Base-by-base conservation (phyloP, 257 asterid species). In the Echium plantagineum region DNA sequence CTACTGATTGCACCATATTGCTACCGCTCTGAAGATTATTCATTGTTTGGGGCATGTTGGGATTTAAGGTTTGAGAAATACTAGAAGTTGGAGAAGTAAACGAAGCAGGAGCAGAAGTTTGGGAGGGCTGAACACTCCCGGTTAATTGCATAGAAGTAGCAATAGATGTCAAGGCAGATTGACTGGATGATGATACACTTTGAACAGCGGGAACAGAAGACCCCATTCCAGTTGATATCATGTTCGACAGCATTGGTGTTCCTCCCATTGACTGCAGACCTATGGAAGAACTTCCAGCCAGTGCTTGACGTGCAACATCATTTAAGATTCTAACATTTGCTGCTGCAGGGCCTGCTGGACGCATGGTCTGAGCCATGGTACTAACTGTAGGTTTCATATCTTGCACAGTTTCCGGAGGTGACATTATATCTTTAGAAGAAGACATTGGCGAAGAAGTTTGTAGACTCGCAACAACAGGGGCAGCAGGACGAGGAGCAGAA, bases 391-490 rank as follows among this genome's bases (percentile, higher is more conserved):
- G 95, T 71, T 93, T 93, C 80, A 72, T 70, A 66, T 93, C 99
- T 63, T 75, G 89, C 59, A 69, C 74, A 30, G 64, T 89, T 62
- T 86, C 99, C 59, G 65, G 75, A 60, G 61, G 70, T 38, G 86
- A 53, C 20, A 63, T 57, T 70, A 74, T 69, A 35, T 93, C 99
- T 72, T 84, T 95, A 64, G 99, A 65, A 16, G 82, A 72, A 57
- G 96, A 81, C 62, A 86, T 64, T 24, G 97, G 99, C 62, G 96
- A 84, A 74, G 99, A 86, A 62, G 91, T 69, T 70, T 85, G 97
- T 76, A 89, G 48, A 78, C 66, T 75, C 57, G 87, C 78, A 68
- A 83, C 67, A 35, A 86, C 63, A 74, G 84, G 98, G 21, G 87
- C 71, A 58, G 89, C 54, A 67, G 95, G 75, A 67, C 97, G 90